Base-by-base conservation (phyloP, 345 rosid species). In the Eucalyptus polyanthemos region DNA sequence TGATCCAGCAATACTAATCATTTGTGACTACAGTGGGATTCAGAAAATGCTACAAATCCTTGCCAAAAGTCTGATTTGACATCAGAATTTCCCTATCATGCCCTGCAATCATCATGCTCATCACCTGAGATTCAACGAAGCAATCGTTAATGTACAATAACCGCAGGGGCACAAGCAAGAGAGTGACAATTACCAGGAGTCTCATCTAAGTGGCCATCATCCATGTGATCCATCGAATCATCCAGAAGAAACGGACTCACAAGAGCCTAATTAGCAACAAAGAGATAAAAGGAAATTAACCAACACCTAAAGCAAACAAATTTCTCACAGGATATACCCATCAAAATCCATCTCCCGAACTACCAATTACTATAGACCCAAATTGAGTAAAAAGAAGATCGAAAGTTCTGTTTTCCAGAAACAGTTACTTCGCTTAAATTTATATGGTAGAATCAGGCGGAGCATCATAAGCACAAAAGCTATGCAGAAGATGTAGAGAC, bases 241-340 rank as follows among this genome's bases (percentile, higher is more conserved):
- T 95, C 98, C 21, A 95, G 92, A 90, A 98, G 98, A 92, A 96
- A 96, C 34, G 95, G 91, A 92, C 97, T 95, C 56, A 96, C 95
- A 92, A 98, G 93, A 91, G 99, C 98, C 99, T 98, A 87, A 44
- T 92, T 37, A 87, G 60, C 50, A 49, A 86, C 81, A 88, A 69
- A 51, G 16, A 47, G 16, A 24, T 24, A 47, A 62, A 87, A 14
- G 50, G 16, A 69, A 69, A 69, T 69, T 31, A 69, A 69, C 42
- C 80, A 31, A 16, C 42, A 31, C 22, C 22, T 16, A 67, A 31
- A 67, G 80, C 3, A 2, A 16, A 67, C 42, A 31, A 67, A 67
- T 31, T 31, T 31, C 42, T 31, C 80, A 2, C 24, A 8, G 80
- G 22, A 67, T 16, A 31, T 31, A 34, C 42, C 80, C 16, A 14